Base-by-base conservation (phyloP, 2,329 filamentous ascomycete species). In the Xylaria sp. region DNA sequence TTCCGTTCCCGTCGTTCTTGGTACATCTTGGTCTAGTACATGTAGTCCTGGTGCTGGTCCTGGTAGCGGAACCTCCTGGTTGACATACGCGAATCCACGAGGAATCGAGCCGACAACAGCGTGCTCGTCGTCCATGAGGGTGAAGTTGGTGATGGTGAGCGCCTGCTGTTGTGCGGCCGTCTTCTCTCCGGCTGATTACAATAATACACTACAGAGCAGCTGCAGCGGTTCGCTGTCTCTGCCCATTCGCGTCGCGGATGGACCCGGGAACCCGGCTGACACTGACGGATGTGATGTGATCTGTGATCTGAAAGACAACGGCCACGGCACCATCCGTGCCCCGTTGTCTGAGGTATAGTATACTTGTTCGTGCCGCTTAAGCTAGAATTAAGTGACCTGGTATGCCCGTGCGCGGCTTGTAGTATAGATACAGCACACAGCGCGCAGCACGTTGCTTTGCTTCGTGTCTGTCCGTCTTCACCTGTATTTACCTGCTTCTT, bases 71-170 rank as follows among this genome's bases (percentile, higher is more conserved):
- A n/a, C 38, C 27, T 38, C 49, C 5, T 27, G 27, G 39, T 39
- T 38, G 47, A 33, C 47, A 36, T 60, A 33, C 49, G 39, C 56
- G 20, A 33, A 51, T 51, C 47, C 57, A 49, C 61, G 62, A 65
- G 57, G 53, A 63, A 50, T 55, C 45, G 60, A 2, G 63, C 63
- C 63, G 33, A 60, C 36, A 36, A 64, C 38, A 50, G 47, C 6
- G 22, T 59, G 63, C 29, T 47, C 31, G 27, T 61, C 51, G 59
- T 68, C 66, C 66, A 62, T 68, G 53, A 44, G 36, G 36, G 56
- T 67, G 60, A 51, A 60, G 50, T 44, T 60, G 53, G 49, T 49
- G 22, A 17, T 17, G 22, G 25, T n/a, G 6, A 25, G 42, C 33
- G 20, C 27, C 27, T 50, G 47, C 31, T 36, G 36, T 15, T 4